phyloP scores from a whole-genome alignment of 805 yeast genomes.

The Metschnikowia cerradonensis region DNA sequence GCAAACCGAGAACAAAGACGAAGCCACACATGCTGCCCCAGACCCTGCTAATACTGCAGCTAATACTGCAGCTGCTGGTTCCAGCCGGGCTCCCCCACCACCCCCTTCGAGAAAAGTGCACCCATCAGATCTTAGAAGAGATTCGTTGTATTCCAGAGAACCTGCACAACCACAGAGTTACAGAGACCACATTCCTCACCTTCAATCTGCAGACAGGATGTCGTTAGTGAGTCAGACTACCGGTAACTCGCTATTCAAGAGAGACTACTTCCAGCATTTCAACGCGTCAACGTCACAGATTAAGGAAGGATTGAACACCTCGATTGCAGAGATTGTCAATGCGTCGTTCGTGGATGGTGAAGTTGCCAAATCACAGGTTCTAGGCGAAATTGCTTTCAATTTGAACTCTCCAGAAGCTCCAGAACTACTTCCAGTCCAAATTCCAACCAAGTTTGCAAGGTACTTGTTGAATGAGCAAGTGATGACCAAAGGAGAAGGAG shows the following conservation, averaged over 20 bases:
- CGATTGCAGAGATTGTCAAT: slow-evolving; percentile 80
- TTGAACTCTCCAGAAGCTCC: slow-evolving; percentile 38
- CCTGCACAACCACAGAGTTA: neutral
- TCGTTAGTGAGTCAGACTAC: slow-evolving; percentile 36
- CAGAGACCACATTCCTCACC: slow-evolving; percentile 11
- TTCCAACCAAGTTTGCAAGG: slow-evolving; percentile 49
- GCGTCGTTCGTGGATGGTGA: slow-evolving; percentile 71
- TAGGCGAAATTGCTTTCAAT: slow-evolving; percentile 86
- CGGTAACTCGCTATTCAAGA: slow-evolving; percentile 43
- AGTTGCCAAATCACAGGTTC: slow-evolving; percentile 53
- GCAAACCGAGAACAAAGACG: neutral
- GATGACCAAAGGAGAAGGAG: slow-evolving; percentile 24
- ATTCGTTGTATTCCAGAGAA: slow-evolving; percentile 23
- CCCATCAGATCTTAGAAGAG: slow-evolving; percentile 7
- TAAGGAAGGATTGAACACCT: slow-evolving; percentile 63
- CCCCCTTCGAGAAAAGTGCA: slow-evolving; percentile 54
- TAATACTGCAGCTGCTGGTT: neutral
- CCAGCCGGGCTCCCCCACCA: slow-evolving; percentile 41
- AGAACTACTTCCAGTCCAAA: slow-evolving; percentile 32
- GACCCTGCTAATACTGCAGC: neutral
- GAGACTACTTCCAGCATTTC: slow-evolving; percentile 40
- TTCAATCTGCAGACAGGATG: slow-evolving; percentile 12
- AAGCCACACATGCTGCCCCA: neutral
- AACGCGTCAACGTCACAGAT: slow-evolving; percentile 12
- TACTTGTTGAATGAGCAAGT: slow-evolving; percentile 40